Evolutionary conservation across 805 yeast genomes (phyloP).

Genomic region (Saturnispora serradocipensis): DNA sequence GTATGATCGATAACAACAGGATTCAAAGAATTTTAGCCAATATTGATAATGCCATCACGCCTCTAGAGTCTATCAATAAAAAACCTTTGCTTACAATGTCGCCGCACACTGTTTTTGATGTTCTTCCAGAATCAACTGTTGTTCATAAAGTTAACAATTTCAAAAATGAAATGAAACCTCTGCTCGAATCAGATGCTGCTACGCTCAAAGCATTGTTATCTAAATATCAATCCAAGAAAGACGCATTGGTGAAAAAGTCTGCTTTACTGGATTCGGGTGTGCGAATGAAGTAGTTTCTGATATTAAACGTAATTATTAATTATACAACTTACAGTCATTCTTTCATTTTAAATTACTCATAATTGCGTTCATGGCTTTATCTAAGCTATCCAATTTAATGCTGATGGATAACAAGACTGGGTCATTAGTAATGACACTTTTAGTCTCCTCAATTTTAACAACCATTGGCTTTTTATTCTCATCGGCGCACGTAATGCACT

Average conservation of each 20-base stretch:
- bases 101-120: neutral
- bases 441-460: constrained; percentile 50
- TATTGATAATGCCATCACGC: neutral
- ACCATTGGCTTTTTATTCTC: constrained; percentile 31
- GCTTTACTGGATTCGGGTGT: neutral
- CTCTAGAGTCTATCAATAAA: neutral
- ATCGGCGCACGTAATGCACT: constrained; percentile 50
- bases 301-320: neutral
- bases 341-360: neutral
- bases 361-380: constrained; percentile 30
- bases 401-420: constrained; percentile 55
- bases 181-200: neutral
- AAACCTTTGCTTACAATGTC: neutral
- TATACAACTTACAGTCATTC: neutral
- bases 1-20: neutral
- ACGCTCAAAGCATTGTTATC: neutral
- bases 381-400: constrained; percentile 55
- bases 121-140: constrained; percentile 4
- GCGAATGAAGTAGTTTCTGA: neutral
- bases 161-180: neutral
- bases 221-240: neutral
- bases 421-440: constrained; percentile 57
- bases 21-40: neutral
- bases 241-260: neutral
- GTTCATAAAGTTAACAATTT: neutral